Conservation (phyloP, 176 grass and related monocot species). For the Avena insularis region DNA sequence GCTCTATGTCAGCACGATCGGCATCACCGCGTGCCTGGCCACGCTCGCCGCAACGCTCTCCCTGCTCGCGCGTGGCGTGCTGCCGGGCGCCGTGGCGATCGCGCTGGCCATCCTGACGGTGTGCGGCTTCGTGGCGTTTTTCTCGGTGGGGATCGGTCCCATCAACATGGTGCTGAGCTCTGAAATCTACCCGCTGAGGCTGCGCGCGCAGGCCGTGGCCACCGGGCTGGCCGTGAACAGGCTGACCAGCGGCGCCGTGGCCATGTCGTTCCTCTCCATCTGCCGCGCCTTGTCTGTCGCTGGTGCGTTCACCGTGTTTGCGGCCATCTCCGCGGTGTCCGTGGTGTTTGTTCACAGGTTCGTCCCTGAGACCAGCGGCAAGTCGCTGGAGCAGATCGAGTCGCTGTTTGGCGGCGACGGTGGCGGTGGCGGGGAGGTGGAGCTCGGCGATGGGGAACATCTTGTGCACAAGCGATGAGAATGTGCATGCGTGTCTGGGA, state of each 20-base stretch:
- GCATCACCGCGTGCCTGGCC: conserved; percentile 73
- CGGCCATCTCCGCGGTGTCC: conserved; percentile 56
- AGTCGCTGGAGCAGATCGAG: conserved; percentile 81
- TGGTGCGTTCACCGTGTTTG: conserved; percentile 68
- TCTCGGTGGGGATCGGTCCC: conserved; percentile 81
- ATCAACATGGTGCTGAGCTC: conserved; percentile 77
- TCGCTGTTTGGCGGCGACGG: conserved; percentile 44
- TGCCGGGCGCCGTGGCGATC: conserved; percentile 40
- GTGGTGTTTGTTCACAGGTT: conserved; percentile 68
- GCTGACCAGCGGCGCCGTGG: conserved; percentile 69
- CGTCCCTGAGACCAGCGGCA: conserved; percentile 76
- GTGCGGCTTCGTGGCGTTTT: conserved; percentile 78
- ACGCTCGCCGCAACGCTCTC: conserved; percentile 52
- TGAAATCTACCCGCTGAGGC: conserved; percentile 72
- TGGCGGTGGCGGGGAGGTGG: conserved; percentile 32
- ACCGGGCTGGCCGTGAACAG: conserved; percentile 59
- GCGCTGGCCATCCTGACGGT: conserved; percentile 60
- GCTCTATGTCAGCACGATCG: conserved; percentile 64
- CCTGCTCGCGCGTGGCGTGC: conserved; percentile 29
- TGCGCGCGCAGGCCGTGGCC: conserved; percentile 74
- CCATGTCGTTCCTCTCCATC: conserved; percentile 81
- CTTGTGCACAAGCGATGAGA: conserved; percentile 35
- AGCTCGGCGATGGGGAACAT: conserved; percentile 55
- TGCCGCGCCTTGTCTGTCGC: conserved; percentile 56
- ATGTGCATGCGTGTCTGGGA: neutral